These are phyloP conservation scores for Fraxinus velutina DNA, from an alignment of 305 asterid genomes.

Conservation along the genomic window DNA sequence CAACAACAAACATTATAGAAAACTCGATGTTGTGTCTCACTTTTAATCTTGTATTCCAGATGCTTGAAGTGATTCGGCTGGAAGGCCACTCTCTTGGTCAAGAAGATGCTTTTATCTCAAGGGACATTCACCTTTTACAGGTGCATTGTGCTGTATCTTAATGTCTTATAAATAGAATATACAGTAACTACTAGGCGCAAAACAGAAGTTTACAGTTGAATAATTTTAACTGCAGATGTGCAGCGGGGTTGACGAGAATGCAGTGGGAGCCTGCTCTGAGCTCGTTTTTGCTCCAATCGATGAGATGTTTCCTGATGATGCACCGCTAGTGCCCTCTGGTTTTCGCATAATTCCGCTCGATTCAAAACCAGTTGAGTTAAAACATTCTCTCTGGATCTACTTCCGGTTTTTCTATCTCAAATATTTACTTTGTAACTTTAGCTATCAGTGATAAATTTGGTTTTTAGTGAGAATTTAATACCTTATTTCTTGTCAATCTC, in stretches of 20 bases:
- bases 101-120: conserved; percentile 73
- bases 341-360: conserved; percentile 82
- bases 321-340: conserved; percentile 81
- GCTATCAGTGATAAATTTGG: background rate
- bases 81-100: conserved; percentile 76
- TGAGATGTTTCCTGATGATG: conserved; percentile 90
- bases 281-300: conserved; percentile 88
- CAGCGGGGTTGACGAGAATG: conserved; percentile 82
- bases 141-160: conserved; percentile 28
- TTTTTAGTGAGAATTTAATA: background rate
- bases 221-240: conserved; percentile 55
- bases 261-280: conserved; percentile 80
- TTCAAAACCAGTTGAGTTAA: conserved; percentile 70
- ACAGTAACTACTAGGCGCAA: background rate
- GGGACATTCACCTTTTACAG: conserved; percentile 88
- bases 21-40: background rate
- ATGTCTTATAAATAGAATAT: background rate
- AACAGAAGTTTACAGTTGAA: background rate
- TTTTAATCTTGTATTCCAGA: conserved; percentile 33
- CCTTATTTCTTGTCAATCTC: background rate
- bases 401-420: background rate
- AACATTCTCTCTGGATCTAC: background rate
- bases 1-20: background rate
- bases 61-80: conserved; percentile 85
- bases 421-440: background rate